A percentile compares a stretch with the other conserved stretches of the same genome.
Conservation (phyloP, 2,329 filamentous ascomycete species). For the Ramularia collo-cygni region DNA sequence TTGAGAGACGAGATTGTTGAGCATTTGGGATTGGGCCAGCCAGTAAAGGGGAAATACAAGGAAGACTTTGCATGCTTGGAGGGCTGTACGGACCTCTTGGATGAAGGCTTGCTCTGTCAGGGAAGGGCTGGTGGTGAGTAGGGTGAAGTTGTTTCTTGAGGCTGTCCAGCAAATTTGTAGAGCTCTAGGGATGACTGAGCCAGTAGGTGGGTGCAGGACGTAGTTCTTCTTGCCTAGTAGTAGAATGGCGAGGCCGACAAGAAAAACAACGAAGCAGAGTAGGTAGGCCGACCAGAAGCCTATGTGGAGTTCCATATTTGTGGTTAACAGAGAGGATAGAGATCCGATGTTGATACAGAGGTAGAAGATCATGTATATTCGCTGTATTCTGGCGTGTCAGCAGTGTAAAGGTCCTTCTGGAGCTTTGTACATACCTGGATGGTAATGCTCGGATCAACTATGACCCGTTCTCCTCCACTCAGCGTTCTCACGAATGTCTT, state of each 20-base stretch:
- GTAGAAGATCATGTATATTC: slow-evolving; percentile 20
- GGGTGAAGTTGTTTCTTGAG: slow-evolving; percentile 46
- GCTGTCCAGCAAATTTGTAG: slow-evolving; percentile 55
- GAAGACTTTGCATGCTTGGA: slow-evolving; percentile 63
- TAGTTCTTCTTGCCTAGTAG: slow-evolving; percentile 41
- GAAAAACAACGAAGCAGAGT: slow-evolving; percentile 55
- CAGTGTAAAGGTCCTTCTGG: too few relatives aligned
- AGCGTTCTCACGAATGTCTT: slow-evolving; percentile 33
- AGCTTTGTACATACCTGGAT: slow-evolving; percentile 24
- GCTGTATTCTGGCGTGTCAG: slow-evolving; percentile 3
- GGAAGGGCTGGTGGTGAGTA: slow-evolving; percentile 48
- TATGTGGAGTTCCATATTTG: slow-evolving; percentile 57
- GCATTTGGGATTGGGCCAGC: slow-evolving; percentile 51
- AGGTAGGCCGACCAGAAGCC: slow-evolving; percentile 61
- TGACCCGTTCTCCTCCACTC: slow-evolving; percentile 37
- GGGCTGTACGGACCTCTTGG: slow-evolving; percentile 60
- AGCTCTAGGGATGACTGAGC: slow-evolving; percentile 59
- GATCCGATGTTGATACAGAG: slow-evolving; percentile 63
- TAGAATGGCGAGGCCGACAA: slow-evolving; percentile 51
- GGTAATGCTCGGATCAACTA: slow-evolving; percentile 41
- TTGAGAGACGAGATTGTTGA: slow-evolving; percentile 43
- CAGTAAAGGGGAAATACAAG: slow-evolving; percentile 45
- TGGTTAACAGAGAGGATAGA: slow-evolving; percentile 42
- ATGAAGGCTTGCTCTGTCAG: slow-evolving; percentile 69
- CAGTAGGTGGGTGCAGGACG: slow-evolving; percentile 57